Percentiles rank a stretch among this genome's conserved stretches.
Conservation (phyloP, 1,284 basidiomycete species). For the Hortiboletus rubellus region DNA sequence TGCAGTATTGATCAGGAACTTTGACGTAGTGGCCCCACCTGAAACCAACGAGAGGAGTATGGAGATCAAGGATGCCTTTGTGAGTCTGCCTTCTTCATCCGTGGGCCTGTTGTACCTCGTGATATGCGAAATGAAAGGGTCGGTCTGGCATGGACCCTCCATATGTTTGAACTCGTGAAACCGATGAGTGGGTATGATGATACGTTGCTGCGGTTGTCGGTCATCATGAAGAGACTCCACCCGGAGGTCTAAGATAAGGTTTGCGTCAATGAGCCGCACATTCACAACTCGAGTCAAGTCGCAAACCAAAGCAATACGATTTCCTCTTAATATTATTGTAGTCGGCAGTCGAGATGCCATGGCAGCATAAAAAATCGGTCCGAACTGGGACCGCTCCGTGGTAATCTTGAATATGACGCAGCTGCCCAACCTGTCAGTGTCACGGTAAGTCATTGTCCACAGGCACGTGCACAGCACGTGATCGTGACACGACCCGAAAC, state of each 20-base stretch:
- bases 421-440: no score
- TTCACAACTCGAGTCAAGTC: neutral
- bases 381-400: no score
- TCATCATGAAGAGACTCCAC: no score
- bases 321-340: neutral
- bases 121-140: neutral
- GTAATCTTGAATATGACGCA: no score
- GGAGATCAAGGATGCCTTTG: constrained; percentile 76
- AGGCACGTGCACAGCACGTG: no score
- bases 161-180: neutral
- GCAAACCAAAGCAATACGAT: neutral
- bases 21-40: constrained; percentile 57
- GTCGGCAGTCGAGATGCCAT: neutral
- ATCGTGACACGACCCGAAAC: no score
- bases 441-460: no score
- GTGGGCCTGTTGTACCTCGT: neutral
- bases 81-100: constrained; percentile 38
- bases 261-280: no score
- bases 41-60: constrained; percentile 73
- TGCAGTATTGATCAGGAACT: constrained; percentile 61
- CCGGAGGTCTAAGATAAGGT: no score
- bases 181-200: neutral
- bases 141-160: neutral
- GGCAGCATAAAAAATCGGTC: no score
- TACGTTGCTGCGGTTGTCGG: no score